Percentiles rank a stretch among this genome's conserved stretches.
Evolutionary conservation across 106 monocot species (phyloP).

Genomic region (Dioscorea alata): DNA sequence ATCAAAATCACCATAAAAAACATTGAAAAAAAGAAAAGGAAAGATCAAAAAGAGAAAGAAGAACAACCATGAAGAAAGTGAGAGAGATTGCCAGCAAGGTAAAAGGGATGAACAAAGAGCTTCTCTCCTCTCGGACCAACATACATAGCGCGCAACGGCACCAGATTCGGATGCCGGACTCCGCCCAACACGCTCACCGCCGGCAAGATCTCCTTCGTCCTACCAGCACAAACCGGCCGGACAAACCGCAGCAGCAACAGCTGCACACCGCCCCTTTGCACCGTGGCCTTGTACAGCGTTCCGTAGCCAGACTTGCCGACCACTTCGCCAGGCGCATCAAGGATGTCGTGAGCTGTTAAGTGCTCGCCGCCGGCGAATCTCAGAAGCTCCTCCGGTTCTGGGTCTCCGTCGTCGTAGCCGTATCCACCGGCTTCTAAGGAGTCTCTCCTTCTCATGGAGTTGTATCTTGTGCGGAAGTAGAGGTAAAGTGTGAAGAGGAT

Average conservation of each 20-base stretch:
- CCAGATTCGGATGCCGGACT: conserved; percentile 67
- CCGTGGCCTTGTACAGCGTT: conserved; percentile 67
- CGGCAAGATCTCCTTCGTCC: conserved; percentile 40
- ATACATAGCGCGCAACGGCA: conserved; percentile 73
- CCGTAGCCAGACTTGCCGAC: conserved; percentile 77
- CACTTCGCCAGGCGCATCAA: conserved; percentile 91
- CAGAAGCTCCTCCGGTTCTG: conserved; percentile 59
- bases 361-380: conserved; percentile 59
- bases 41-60: neutral
- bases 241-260: conserved; percentile 65
- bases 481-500: conserved; percentile 8
- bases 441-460: neutral
- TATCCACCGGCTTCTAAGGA: conserved; percentile 3
- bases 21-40: neutral
- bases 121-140: conserved; percentile 90
- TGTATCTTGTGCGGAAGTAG: conserved; percentile 3
- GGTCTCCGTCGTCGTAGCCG: neutral
- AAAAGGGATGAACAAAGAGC: conserved; percentile 84
- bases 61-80: conserved; percentile 66
- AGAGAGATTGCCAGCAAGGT: conserved; percentile 39
- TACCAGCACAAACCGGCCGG: conserved; percentile 50
- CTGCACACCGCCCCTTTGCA: conserved; percentile 15
- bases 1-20: too few species aligned
- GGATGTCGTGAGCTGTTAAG: conserved; percentile 52
- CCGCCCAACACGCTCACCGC: conserved; percentile 42